Evolutionary conservation across 805 yeast species (phyloP).

Genomic region (Hagleromyces aurorensis): DNA sequence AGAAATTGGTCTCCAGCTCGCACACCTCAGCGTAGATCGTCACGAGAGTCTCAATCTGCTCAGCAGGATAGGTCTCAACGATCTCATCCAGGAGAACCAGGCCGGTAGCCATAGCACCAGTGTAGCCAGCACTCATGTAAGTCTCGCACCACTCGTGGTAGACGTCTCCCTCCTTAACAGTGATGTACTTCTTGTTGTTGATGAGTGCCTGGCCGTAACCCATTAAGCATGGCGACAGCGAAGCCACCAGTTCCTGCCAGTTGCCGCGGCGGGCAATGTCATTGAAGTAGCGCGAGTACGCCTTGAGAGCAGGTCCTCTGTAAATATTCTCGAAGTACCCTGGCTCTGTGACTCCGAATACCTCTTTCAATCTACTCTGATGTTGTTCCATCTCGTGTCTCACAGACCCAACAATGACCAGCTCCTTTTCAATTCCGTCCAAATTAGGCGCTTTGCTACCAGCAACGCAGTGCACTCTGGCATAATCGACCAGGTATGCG

Average conservation of each 20-base stretch:
- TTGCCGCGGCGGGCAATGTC: conserved; percentile 46
- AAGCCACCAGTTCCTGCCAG: conserved; percentile 58
- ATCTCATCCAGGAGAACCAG: conserved; percentile 39
- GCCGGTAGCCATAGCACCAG: conserved; percentile 46
- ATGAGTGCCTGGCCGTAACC: conserved; percentile 59
- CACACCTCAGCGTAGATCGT: conserved; percentile 55
- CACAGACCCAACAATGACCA: conserved; percentile 43
- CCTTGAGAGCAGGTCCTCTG: conserved; percentile 49
- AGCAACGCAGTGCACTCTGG: conserved; percentile 55
- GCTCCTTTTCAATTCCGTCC: conserved; percentile 42
- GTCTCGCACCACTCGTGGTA: conserved; percentile 51
- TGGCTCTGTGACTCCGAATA: conserved; percentile 33
- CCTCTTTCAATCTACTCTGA: conserved; percentile 38
- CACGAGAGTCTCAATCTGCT: conserved; percentile 43
- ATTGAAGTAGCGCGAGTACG: conserved; percentile 53
- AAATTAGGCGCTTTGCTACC: conserved; percentile 53
- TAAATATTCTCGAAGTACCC: conserved; percentile 38
- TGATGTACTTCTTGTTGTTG: conserved; percentile 29
- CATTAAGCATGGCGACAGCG: conserved; percentile 67
- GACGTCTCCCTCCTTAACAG: conserved; percentile 18
- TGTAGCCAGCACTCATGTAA: conserved; percentile 53
- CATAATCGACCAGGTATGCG: conserved; percentile 60
- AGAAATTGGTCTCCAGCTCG: conserved; percentile 54
- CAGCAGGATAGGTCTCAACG: conserved; percentile 34
- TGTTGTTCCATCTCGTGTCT: conserved; percentile 52